Base-by-base conservation (phyloP, 805 yeast genomes). In the Sungouiozyma intestinalis region DNA sequence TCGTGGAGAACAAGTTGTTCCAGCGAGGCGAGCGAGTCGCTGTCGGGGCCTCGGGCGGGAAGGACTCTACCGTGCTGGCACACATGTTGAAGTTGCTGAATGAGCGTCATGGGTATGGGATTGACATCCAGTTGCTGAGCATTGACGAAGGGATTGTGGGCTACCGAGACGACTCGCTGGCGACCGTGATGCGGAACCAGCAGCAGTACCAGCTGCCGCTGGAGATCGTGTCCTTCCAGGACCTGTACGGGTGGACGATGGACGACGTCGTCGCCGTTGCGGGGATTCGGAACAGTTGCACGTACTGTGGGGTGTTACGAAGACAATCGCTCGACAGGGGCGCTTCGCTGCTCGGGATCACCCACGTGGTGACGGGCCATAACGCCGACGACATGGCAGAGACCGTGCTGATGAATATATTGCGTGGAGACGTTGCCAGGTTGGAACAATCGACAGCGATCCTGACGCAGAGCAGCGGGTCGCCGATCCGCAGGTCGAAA, bases 351-450 rank as follows among this genome's bases (percentile, higher is more conserved):
- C 64, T 90, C 18, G 86, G 81, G 0, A 87, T 92, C 40, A 71
- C 73, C 41, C 99, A 92, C 63, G 92, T 92, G 27, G 94, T 92
- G 1, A 92, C 99, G 0, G 99, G 99, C 2, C 99, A 92, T 63
- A 92, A 92, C 61, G 99, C 99, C 0, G 99, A 92, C 62, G 99
- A 92, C 64, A 84, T 92, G 85, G 99, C 99, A 1, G 99, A 92
- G 56, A 92, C 99, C 0, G 95, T 92, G 3, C 64, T 92, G 42
- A 90, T 92, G 97, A 92, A 92, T 62, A 64, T 92, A 36, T 65
- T 92, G 21, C 72, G 99, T 52, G 99, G 99, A n/a, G 99, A 92
- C 58, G 81, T 87, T 5, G 94, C 95, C 18, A 71, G 99, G 48
- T 67, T 92, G 42, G 97, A 85, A 56, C 78, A 81, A 49, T 86